A percentile compares a stretch with the other conserved stretches of the same genome.
phyloP scores from a whole-genome alignment of 352 stramenopile species.

The Pilasporangium apinafurcum region DNA sequence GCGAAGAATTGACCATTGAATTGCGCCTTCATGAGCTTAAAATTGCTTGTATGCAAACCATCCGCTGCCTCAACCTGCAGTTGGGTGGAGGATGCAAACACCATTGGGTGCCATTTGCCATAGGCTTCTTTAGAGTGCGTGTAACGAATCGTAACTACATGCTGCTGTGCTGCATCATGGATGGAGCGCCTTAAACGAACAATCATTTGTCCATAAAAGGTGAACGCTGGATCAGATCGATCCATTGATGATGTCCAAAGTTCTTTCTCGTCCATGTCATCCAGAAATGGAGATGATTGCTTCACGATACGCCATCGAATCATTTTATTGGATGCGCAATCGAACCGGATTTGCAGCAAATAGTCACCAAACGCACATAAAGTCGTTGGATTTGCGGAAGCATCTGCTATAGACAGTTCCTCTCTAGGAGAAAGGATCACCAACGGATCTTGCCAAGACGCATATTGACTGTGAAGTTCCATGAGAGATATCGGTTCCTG shows the following conservation, averaged over 20 bases:
- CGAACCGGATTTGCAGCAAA: slow-evolving; percentile 23
- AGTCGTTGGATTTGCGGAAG: slow-evolving; percentile 18
- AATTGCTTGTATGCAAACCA: not conserved
- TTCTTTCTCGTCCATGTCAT: not conserved
- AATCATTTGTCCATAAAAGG: slow-evolving; percentile 5
- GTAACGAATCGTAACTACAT: slow-evolving; percentile 8
- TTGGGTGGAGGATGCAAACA: slow-evolving; percentile 6
- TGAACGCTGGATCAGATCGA: slow-evolving; percentile 4
- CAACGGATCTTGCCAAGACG: slow-evolving; percentile 26
- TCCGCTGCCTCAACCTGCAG: not conserved
- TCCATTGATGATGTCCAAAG: not conserved
- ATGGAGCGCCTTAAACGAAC: slow-evolving; percentile 4
- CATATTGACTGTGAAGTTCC: slow-evolving; percentile 39
- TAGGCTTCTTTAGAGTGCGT: slow-evolving; percentile 1
- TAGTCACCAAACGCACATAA: slow-evolving; percentile 21
- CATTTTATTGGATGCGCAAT: slow-evolving; percentile 11
- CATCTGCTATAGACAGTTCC: slow-evolving; percentile 1
- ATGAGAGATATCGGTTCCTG: slow-evolving; percentile 24
- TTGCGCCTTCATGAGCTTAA: slow-evolving; percentile 12
- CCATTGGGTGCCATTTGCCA: slow-evolving; percentile 7
- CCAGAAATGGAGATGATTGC: not conserved
- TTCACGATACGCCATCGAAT: slow-evolving; percentile 31
- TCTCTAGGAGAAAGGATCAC: not conserved
- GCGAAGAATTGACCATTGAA: slow-evolving; percentile 31
- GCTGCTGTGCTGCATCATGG: slow-evolving; percentile 1